A percentile compares a stretch with the other conserved stretches of the same genome.
Conservation (phyloP, 2,329 filamentous ascomycete species). For the Thermomyces lanuginosus region DNA sequence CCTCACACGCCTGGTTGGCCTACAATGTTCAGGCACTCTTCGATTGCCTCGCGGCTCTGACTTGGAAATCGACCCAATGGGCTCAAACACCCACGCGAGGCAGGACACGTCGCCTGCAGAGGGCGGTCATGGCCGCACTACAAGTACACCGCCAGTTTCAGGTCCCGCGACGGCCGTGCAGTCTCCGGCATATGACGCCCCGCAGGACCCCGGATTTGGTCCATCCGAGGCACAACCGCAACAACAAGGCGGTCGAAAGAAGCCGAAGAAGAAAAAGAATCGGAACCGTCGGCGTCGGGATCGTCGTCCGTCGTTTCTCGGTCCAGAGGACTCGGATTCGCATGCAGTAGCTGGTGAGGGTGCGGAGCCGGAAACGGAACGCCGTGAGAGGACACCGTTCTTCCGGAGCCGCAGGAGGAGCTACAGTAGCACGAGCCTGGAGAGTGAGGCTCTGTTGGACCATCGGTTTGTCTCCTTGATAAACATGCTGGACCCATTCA, state of each 20-base stretch:
- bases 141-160: not conserved
- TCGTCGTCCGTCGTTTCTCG: conserved; percentile 66
- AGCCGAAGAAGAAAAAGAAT: conserved; percentile 60
- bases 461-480: conserved; percentile 46
- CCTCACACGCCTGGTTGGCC: too few relatives aligned
- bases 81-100: not conserved
- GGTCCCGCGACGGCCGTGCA: too few relatives aligned
- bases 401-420: conserved; percentile 45
- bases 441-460: conserved; percentile 75
- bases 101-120: not conserved
- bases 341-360: too few relatives aligned
- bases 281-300: conserved; percentile 64
- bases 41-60: too few relatives aligned
- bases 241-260: too few relatives aligned
- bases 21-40: too few relatives aligned
- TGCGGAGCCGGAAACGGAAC: conserved; percentile 18
- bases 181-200: too few relatives aligned
- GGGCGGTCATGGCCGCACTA: not conserved
- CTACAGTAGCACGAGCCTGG: conserved; percentile 68
- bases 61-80: too few relatives aligned
- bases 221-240: too few relatives aligned
- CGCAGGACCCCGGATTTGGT: conserved; percentile 10
- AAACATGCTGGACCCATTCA: not conserved
- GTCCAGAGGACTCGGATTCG: conserved; percentile 46
- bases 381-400: conserved; percentile 31